Conservation (phyloP, 768 basidiomycete genomes). For the Cantharellus anzutake region DNA sequence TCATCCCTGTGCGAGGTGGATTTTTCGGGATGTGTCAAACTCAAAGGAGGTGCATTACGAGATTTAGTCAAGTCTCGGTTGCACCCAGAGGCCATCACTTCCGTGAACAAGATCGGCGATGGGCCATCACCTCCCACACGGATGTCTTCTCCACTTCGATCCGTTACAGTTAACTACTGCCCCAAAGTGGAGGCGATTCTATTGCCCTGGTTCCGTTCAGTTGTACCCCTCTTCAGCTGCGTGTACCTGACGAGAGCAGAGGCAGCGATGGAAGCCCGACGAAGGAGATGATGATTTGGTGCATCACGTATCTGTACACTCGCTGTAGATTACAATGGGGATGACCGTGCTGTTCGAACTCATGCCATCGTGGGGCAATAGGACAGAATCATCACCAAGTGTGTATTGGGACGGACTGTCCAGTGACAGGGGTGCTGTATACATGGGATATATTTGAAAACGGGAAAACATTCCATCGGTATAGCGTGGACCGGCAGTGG, state of each 20-base stretch:
- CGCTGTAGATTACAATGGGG: too few relatives aligned
- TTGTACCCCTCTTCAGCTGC: slow-evolving; percentile 3
- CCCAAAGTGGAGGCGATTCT: slow-evolving; percentile 6
- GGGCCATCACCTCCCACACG: background rate
- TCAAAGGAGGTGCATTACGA: slow-evolving; percentile 6
- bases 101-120: background rate
- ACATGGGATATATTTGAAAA: too few relatives aligned
- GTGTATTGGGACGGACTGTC: too few relatives aligned
- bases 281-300: too few relatives aligned
- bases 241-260: slow-evolving; percentile 1
- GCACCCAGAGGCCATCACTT: background rate
- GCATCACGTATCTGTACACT: too few relatives aligned
- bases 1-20: background rate
- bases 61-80: slow-evolving; percentile 6
- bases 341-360: too few relatives aligned
- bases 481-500: too few relatives aligned
- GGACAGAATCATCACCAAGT: too few relatives aligned
- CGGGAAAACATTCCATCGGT: too few relatives aligned
- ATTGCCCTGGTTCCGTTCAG: slow-evolving; percentile 5
- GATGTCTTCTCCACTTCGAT: background rate
- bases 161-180: slow-evolving; percentile 4
- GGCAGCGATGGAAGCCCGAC: too few relatives aligned
- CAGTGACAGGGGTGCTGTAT: too few relatives aligned
- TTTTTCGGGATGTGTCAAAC: background rate
- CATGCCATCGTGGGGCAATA: too few relatives aligned